These are phyloP conservation scores for Borealophlyctis nickersoniae DNA, from an alignment of 192 early-diverging fungal genomes.

Conservation along the genomic window DNA sequence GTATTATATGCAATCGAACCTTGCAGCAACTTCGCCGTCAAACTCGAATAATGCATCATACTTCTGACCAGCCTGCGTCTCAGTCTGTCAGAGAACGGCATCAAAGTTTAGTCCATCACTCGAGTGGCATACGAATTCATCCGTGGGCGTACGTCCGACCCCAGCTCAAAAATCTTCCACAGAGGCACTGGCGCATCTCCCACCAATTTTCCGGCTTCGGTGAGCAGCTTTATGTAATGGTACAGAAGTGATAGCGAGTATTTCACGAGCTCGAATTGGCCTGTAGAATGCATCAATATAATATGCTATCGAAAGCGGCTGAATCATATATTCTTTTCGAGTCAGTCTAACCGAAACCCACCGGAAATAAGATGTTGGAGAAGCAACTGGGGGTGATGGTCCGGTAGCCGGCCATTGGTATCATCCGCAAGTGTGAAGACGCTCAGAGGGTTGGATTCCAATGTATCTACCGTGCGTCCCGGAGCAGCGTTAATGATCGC, in stretches of 20 bases:
- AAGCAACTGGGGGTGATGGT: conserved; percentile 71
- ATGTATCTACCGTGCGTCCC: conserved; percentile 13
- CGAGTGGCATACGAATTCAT: conserved; percentile 10
- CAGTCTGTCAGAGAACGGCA: too few species aligned
- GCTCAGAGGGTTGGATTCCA: conserved; percentile 2
- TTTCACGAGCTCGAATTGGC: conserved; percentile 65
- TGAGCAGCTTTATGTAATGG: conserved; percentile 55
- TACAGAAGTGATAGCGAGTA: conserved; percentile 63
- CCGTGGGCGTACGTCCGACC: background rate
- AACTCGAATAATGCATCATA: conserved; percentile 62
- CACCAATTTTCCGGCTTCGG: conserved; percentile 45
- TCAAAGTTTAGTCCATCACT: conserved; percentile 2
- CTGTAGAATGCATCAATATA: conserved; percentile 20
- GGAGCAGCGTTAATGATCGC: too few species aligned
- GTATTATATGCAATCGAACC: too few species aligned
- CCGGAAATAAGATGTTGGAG: conserved; percentile 73
- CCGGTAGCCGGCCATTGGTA: conserved; percentile 57
- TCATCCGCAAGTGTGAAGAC: conserved; percentile 30
- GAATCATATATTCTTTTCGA: too few species aligned
- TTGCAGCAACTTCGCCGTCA: conserved; percentile 29
- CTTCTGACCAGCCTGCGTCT: conserved; percentile 12
- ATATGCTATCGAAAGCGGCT: too few species aligned
- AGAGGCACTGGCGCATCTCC: conserved; percentile 60
- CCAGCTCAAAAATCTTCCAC: conserved; percentile 47
- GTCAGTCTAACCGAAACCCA: conserved; percentile 17